Evolutionary conservation across 148 eudicot species (phyloP), one percentile per base, ranked within the genome.

Genomic region (Rhododendron simsii): DNA sequence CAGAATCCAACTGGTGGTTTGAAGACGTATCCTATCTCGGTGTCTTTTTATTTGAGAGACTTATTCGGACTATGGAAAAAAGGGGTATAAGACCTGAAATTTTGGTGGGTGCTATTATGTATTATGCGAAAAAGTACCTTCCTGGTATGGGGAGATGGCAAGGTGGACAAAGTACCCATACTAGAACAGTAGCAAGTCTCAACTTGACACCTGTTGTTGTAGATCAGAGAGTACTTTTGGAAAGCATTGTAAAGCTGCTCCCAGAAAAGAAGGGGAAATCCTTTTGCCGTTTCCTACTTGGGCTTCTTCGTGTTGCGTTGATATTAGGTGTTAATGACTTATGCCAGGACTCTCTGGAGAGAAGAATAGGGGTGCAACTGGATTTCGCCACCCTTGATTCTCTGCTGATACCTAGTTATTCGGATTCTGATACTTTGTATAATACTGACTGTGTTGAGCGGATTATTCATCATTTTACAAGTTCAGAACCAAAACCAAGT

Each of bases 1-100:
- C 89, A 3, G 98, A 95, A 87, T 94, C 99, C 13, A 92, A 94
- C 77, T 95, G 99, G 99, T 96, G 99, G 99, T 94, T 94, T 39
- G 99, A 96, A 87, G 99, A 96, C 61, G 84, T 94, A 37, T 94
- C 99, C 21, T 92, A 91, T 93, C 94, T 96, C 13, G 67, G 92
- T 87, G 90, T 93, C 81, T 76, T 65, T 78, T 88, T 96, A 85
- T 96, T 96, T 87, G 93, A 91, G 87, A 93, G 91, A 75, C 94
- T 96, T 71, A 88, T 95, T 13, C 87, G 79, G 82, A 91, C 95
- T 16, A 94, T 96, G 98, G 91, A 91, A 89, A 85, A 86, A 47
- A 92, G 93, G 89, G 98, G 98, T 16, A 92, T 96, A 85, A 86
- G 93, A 81, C 93, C 92, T 51, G 98, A 95, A 91, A 92, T 82